Evolutionary conservation across 768 basidiomycete genomes (phyloP).

Genomic region (Russula sp.): DNA sequence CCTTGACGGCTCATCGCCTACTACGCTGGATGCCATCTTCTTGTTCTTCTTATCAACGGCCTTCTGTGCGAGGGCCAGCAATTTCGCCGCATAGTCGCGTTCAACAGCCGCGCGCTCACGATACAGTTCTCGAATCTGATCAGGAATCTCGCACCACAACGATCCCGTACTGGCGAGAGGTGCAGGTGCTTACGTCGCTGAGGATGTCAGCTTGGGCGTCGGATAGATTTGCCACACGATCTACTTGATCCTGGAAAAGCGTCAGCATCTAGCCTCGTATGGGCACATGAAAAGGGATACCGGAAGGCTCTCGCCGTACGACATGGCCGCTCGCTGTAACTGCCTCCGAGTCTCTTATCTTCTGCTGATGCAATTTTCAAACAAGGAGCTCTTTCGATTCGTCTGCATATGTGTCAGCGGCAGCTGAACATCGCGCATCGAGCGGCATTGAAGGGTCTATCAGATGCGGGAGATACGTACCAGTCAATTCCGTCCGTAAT

Average conservation of each 20-base stretch:
- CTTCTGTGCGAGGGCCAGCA: slow-evolving; percentile 60
- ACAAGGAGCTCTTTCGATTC: not conserved
- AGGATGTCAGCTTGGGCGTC: slow-evolving; percentile 21
- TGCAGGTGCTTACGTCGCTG: slow-evolving; percentile 12
- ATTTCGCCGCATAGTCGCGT: slow-evolving; percentile 70
- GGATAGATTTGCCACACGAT: slow-evolving; percentile 25
- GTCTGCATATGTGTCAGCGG: not conserved
- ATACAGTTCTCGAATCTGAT: slow-evolving; percentile 68
- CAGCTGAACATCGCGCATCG: slow-evolving; percentile 3
- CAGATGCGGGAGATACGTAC: slow-evolving; percentile 9
- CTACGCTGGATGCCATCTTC: slow-evolving; percentile 45
- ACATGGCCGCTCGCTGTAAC: slow-evolving; percentile 9
- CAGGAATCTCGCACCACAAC: slow-evolving; percentile 1
- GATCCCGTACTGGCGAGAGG: not conserved
- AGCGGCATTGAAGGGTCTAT: not conserved
- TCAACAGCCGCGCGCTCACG: slow-evolving; percentile 61
- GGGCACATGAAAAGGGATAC: slow-evolving; percentile 7
- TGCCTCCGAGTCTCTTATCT: not conserved
- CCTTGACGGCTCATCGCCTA: slow-evolving; percentile 67
- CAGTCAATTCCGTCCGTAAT: not conserved
- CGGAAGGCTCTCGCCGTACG: slow-evolving; percentile 25
- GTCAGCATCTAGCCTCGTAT: slow-evolving; percentile 5
- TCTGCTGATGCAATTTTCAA: slow-evolving; percentile 3
- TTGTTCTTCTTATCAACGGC: slow-evolving; percentile 66
- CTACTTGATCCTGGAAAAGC: slow-evolving; percentile 21